These are phyloP conservation scores for Ustilago bromivora DNA, from an alignment of 1,284 basidiomycete species.

Conservation along the genomic window DNA sequence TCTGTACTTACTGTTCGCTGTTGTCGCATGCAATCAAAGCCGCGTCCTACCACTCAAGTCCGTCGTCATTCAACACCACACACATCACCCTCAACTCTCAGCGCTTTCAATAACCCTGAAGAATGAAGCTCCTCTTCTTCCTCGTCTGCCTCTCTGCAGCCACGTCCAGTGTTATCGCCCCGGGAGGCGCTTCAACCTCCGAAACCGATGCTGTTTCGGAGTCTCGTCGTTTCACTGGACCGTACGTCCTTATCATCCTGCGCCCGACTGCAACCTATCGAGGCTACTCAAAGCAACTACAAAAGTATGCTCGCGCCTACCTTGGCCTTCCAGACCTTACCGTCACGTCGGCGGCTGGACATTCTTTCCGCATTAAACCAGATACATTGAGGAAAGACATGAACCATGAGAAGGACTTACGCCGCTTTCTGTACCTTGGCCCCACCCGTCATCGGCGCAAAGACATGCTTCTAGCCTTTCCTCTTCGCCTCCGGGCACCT, in stretches of 20 bases:
- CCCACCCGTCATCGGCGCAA: not conserved
- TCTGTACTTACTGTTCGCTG: too few species aligned
- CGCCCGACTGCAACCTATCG: not conserved
- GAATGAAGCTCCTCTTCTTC: not conserved
- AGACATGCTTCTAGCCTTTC: not conserved
- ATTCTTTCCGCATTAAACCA: not conserved
- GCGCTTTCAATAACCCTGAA: not conserved
- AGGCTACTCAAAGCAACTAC: not conserved
- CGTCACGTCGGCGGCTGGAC: not conserved
- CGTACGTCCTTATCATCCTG: not conserved
- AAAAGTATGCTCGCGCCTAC: not conserved
- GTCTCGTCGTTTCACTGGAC: not conserved
- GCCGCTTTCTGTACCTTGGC: slow-evolving; percentile 6
- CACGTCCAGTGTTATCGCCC: not conserved
- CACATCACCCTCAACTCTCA: not conserved
- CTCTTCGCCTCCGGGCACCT: not conserved
- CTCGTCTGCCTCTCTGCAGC: not conserved
- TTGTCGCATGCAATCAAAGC: too few species aligned
- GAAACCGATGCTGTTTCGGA: not conserved
- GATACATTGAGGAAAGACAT: not conserved
- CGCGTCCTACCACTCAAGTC: too few species aligned
- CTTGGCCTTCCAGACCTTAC: not conserved
- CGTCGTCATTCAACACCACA: too few species aligned
- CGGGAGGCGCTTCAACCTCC: not conserved
- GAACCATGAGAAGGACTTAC: not conserved